Evolutionary conservation across 352 stramenopile genomes (phyloP), one percentile per base, ranked within the genome.

Genomic region (Globisporangium ultimum): DNA sequence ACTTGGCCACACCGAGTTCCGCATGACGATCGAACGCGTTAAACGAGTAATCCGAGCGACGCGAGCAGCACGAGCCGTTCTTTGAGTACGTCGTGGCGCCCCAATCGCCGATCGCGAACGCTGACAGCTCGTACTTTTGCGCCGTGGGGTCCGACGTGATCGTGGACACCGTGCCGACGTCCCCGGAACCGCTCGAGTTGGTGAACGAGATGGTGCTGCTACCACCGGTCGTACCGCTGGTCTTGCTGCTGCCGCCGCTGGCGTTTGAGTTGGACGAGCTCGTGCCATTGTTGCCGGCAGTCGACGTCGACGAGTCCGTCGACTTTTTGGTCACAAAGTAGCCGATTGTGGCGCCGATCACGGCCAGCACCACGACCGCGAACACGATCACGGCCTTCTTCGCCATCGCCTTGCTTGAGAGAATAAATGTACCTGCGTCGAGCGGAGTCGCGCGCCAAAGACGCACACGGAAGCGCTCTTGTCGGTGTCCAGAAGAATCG

Each of bases 11-110:
- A 14, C 53, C 64, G 42, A 36, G 28, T 36, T 36, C 28, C 7
- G 28, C 28, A 10, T 36, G 28, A 36, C 28, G 28, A 36, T 73
- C 63, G 41, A 70, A 68, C 38, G 53, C 66, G 41, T 73, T 79
- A 60, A 60, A 78, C 32, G 61, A 66, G 34, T 56, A 56, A 32
- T 71, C 61, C 48, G 20, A 41, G 46, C 65, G 65, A 21, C 65
- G 65, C 41, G 21, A 21, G 38, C 65, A 72, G 60, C 65, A 72
- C 41, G 61, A 69, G 48, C 57, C 58, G 48, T 70, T 68, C 15
- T 42, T 17, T n/a, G 41, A 42, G 43, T 60, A 53, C 34, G 59
- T 58, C 14, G 61, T 70, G 36, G 54, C 36, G 21, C 64, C 64
- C 68, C 68, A 76, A 53, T 67, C 61, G 22, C 68, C 68, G 20